phyloP scores from a whole-genome alignment of 768 basidiomycete species.

The Suillus lakei region DNA sequence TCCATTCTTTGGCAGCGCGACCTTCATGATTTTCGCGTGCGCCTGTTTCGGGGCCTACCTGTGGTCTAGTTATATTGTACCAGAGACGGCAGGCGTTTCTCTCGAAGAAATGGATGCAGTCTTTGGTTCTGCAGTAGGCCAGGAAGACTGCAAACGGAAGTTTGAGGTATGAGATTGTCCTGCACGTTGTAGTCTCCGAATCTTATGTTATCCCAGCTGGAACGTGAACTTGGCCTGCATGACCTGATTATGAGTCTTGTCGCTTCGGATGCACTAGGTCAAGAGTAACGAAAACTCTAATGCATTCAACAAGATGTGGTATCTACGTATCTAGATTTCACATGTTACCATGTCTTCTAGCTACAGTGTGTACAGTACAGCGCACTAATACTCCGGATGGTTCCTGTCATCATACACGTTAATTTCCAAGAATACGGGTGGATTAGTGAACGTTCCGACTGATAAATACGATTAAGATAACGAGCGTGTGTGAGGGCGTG shows the following conservation, averaged over 20 bases:
- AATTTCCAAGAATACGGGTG: not conserved
- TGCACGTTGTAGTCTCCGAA: not conserved
- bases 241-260: conserved; percentile 47
- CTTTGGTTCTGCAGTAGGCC: conserved; percentile 63
- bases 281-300: not conserved
- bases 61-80: conserved; percentile 72
- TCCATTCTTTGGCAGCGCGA: conserved; percentile 45
- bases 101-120: conserved; percentile 78
- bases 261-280: not conserved
- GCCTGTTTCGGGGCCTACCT: conserved; percentile 71
- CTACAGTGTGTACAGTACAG: conserved; percentile 4
- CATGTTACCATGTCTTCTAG: conserved; percentile 1
- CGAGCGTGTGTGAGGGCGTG: not conserved
- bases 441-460: not conserved
- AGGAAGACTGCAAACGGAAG: conserved; percentile 55
- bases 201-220: conserved; percentile 49
- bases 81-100: conserved; percentile 78
- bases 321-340: not conserved
- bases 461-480: not conserved
- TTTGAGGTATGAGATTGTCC: conserved; percentile 48
- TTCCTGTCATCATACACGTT: conserved; percentile 3
- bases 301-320: conserved; percentile 5
- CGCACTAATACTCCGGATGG: not conserved
- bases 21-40: conserved; percentile 69
- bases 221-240: conserved; percentile 57